phyloP scores from a whole-genome alignment of 1,284 basidiomycete genomes.

The Ceratobasidium sp. region DNA sequence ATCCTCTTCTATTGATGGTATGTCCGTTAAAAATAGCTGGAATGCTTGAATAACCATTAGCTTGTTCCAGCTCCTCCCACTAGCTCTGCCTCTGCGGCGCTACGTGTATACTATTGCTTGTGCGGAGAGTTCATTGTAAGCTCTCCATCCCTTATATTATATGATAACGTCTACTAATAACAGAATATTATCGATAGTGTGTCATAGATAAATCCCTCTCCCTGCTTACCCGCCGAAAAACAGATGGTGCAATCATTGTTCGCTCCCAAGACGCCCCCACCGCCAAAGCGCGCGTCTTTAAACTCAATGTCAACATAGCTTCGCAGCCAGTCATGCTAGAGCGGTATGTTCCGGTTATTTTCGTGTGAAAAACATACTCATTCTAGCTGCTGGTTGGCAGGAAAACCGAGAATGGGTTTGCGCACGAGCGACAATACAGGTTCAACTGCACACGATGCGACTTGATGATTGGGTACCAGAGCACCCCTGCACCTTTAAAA shows the following conservation, averaged over 20 bases:
- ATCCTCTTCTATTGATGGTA: constrained; percentile 84
- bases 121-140: constrained; percentile 86
- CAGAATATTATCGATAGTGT: constrained; percentile 70
- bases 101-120: constrained; percentile 86
- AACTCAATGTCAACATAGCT: constrained; percentile 74
- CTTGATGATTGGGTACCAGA: constrained; percentile 79
- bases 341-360: constrained; percentile 53
- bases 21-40: constrained; percentile 50
- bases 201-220: constrained; percentile 82
- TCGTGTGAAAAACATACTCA: constrained; percentile 10
- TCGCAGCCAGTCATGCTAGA: constrained; percentile 75
- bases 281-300: constrained; percentile 77
- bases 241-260: constrained; percentile 79
- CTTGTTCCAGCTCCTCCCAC: constrained; percentile 79
- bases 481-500: constrained; percentile 76
- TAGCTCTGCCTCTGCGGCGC: constrained; percentile 77
- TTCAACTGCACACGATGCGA: constrained; percentile 81
- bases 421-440: constrained; percentile 78
- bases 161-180: too few relatives aligned
- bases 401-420: constrained; percentile 56
- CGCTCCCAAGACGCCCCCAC: constrained; percentile 71
- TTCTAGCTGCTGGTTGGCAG: constrained; percentile 61
- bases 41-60: constrained; percentile 15
- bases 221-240: constrained; percentile 75
- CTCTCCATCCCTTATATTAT: too few relatives aligned